phyloP scores from a whole-genome alignment of 2,329 filamentous ascomycete species.

The Sclerotiophoma versabilis region DNA sequence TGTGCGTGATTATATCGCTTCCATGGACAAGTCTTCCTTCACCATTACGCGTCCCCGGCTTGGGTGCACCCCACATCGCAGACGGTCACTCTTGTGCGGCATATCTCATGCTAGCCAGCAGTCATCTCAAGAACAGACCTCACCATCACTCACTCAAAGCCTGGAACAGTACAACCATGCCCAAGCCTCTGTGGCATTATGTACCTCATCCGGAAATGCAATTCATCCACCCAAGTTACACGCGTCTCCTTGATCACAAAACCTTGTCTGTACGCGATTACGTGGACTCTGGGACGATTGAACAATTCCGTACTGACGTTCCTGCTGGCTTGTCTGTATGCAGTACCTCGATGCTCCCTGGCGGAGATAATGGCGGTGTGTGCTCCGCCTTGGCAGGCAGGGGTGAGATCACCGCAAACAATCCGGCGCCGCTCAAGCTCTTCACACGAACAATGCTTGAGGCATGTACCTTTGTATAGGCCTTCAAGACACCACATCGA shows the following conservation, averaged over 20 bases:
- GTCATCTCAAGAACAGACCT: neutral
- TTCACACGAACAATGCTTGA: slow-evolving; percentile 5
- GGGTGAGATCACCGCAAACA: slow-evolving; percentile 5
- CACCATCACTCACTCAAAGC: neutral
- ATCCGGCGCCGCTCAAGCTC: neutral
- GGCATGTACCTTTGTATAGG: neutral
- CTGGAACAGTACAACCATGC: neutral
- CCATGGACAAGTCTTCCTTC: neutral
- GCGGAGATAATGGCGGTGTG: neutral
- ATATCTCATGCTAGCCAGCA: neutral
- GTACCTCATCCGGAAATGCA: neutral
- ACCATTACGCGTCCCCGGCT: slow-evolving; percentile 15
- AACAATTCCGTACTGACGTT: neutral
- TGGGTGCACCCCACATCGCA: slow-evolving; percentile 4
- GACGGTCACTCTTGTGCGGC: neutral
- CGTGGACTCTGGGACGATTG: neutral
- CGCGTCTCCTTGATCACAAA: neutral
- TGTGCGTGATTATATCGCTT: neutral
- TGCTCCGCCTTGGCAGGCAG: slow-evolving; percentile 11
- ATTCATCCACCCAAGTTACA: neutral
- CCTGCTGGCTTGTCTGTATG: neutral
- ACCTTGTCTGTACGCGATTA: slow-evolving; percentile 1
- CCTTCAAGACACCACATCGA: neutral
- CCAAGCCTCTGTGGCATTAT: neutral
- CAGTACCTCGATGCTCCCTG: neutral